Evolutionary conservation across 1,139 yeast species (phyloP), one percentile per base, ranked within the genome.

Genomic region (Entelexis sorbosivorans): DNA sequence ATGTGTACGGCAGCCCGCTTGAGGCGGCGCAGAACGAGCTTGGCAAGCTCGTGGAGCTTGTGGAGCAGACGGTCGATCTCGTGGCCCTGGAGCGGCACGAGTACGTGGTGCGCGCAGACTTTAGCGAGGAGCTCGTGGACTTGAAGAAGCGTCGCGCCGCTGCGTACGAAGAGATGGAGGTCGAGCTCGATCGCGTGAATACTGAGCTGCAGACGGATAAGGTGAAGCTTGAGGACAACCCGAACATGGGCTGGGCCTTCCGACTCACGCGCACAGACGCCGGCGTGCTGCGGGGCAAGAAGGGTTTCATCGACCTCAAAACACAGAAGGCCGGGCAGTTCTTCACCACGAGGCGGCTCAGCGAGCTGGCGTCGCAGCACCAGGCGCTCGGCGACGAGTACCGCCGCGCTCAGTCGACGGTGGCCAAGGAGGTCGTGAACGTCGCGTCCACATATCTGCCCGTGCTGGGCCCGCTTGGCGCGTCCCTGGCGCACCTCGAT

Each of bases 261-360:
- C 74, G 97, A 60, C 77, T 91, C 22, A 89, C 97, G 0, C 77
- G 98, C 66, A 86, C 78, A 51, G 97, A 89, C 63, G 89, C 95
- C 2, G 73, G 81, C 11, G 82, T 83, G 20, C 72, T 91, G 53
- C 75, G 97, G 61, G 80, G 79, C 39, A 67, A 70, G 22, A 60
- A 68, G 9, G 74, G 75, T 47, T 91, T 82, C 63, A 74, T 74
- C 49, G 96, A 91, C 64, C 72, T 89, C 33, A 86, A 88, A 50
- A 88, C 97, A 0, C 94, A 87, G 34, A 91, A 91, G 65, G 95
- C 96, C 1, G 98, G 98, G 52, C 91, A 89, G 2, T 87, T 74
- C 65, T 91, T 91, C 70, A 86, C 95, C 7, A 86, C 95, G 2
- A 68, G 71, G 39, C 74, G 75, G 57, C 71, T 91, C 57, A 73